Conservation (phyloP, 805 yeast genomes). For the Candida boleticola region DNA sequence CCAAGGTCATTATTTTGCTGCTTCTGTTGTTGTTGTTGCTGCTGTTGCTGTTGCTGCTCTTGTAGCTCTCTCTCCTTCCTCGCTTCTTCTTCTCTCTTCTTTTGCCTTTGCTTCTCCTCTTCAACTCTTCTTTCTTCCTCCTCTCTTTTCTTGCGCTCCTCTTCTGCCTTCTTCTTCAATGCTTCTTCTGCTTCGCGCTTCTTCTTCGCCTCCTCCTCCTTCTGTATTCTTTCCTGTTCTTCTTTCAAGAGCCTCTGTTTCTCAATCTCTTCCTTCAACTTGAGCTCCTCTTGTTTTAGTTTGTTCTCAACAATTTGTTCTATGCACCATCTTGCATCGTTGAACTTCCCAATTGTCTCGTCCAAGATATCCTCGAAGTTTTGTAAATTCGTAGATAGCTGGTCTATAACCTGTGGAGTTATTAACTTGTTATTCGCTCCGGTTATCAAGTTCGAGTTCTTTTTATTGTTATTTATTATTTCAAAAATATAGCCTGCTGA, state of each 20-base stretch:
- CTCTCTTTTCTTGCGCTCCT: slow-evolving; percentile 17
- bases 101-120: slow-evolving; percentile 15
- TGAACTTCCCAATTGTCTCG: slow-evolving; percentile 39
- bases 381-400: slow-evolving; percentile 30
- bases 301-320: slow-evolving; percentile 41
- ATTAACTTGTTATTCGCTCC: slow-evolving; percentile 43
- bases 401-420: slow-evolving; percentile 34
- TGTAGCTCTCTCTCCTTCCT: slow-evolving; percentile 13
- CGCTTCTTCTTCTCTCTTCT: slow-evolving; percentile 15
- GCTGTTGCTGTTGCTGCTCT: slow-evolving; percentile 8
- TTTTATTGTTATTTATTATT: slow-evolving; percentile 37
- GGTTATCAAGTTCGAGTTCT: slow-evolving; percentile 39
- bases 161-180: slow-evolving; percentile 12
- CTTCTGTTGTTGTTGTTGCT: slow-evolving; percentile 9
- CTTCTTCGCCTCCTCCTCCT: slow-evolving; percentile 18
- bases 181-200: slow-evolving; percentile 17
- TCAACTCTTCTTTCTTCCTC: slow-evolving; percentile 15
- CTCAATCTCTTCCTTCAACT: slow-evolving; percentile 34
- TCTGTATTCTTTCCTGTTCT: slow-evolving; percentile 23
- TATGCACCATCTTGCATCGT: slow-evolving; percentile 44
- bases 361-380: slow-evolving; percentile 43
- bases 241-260: slow-evolving; percentile 24
- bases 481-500: slow-evolving; percentile 45
- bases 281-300: slow-evolving; percentile 40
- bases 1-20: slow-evolving; percentile 9